Evolutionary conservation across 202 grass and related monocot species (phyloP), one percentile per base, ranked within the genome.

Genomic region (Tripidium arundinaceum): DNA sequence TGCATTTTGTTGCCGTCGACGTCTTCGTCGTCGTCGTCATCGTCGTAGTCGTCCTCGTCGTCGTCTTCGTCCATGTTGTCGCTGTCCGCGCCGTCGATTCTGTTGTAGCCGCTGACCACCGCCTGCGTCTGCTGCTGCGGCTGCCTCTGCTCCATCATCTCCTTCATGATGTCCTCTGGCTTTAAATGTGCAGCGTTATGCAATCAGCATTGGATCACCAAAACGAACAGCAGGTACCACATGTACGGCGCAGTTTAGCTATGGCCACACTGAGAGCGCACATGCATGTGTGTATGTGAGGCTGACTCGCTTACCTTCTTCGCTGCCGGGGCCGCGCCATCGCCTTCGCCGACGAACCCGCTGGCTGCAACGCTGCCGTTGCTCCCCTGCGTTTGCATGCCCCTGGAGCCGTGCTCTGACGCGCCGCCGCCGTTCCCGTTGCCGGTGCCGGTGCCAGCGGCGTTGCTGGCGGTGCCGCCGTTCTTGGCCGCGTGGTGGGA

Each of bases 121-220:
- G 87, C 84, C 47, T 80, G 86, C 45, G 66, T 47, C 52, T 57
- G 45, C 47, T 5, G 15, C 85, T 78, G 82, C 14, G 24, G 36
- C 70, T 68, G 84, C 61, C 85, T 86, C 70, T 70, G 87, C 79
- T 88, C 77, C 87, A 90, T 90, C 86, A 86, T 78, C 84, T 88
- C 87, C 89, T 90, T 90, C 93, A 90, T 86, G 36, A 95, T 90
- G 85, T 84, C 80, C 77, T 92, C 93, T 90, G 85, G 85, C 93
- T 96, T 90, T 91, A 90, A 88, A 89, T 87, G 85, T 72, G 78
- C 85, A 83, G 80, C 49, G 71, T 83, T 83, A 75, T 85, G 78
- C 78, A 87, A 88, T 87, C 81, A 91, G 81, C 78, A 91, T 91
- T 85, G 81, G 85, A 91, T 91, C 89, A 82, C 85, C 78, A 81